phyloP scores from a whole-genome alignment of 1,139 yeast genomes.

The Candida dubliniensis region DNA sequence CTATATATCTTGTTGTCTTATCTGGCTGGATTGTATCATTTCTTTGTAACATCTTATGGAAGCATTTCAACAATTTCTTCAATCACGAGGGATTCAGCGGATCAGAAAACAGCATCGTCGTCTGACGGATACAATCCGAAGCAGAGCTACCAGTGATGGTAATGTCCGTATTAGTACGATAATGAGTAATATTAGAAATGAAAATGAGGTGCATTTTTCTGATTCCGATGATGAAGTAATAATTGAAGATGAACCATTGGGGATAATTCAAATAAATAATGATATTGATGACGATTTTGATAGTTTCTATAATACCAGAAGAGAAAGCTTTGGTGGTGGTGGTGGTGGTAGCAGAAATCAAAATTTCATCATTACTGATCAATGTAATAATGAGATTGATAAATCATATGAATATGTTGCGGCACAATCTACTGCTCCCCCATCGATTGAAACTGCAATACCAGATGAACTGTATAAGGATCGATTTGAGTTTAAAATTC shows the following conservation, averaged over 20 bases:
- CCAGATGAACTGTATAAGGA: neutral
- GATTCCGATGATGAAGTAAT: constrained; percentile 1
- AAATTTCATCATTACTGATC: constrained; percentile 1
- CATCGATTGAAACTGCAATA: neutral
- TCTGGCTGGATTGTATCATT: neutral
- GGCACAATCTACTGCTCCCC: neutral
- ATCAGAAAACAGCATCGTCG: constrained; percentile 1
- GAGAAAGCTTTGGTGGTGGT: constrained; percentile 21
- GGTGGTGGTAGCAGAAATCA: constrained; percentile 6
- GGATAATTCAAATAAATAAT: constrained; percentile 5
- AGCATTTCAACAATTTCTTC: constrained; percentile 3
- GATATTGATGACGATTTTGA: constrained; percentile 25
- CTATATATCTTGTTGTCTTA: too few relatives aligned
- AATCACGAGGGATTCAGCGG: constrained; percentile 1
- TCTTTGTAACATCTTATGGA: neutral
- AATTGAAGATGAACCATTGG: constrained; percentile 7
- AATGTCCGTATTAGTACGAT: constrained; percentile 9
- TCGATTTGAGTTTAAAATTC: constrained; percentile 3
- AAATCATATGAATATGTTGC: constrained; percentile 7
- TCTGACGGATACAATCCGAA: constrained; percentile 4
- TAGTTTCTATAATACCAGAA: constrained; percentile 24
- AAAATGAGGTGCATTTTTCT: constrained; percentile 10
- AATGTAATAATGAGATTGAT: constrained; percentile 6
- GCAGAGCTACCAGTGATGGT: constrained; percentile 12
- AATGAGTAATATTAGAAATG: constrained; percentile 9